Conservation (phyloP, 805 yeast genomes). For the Citeromyces nyonsensis region DNA sequence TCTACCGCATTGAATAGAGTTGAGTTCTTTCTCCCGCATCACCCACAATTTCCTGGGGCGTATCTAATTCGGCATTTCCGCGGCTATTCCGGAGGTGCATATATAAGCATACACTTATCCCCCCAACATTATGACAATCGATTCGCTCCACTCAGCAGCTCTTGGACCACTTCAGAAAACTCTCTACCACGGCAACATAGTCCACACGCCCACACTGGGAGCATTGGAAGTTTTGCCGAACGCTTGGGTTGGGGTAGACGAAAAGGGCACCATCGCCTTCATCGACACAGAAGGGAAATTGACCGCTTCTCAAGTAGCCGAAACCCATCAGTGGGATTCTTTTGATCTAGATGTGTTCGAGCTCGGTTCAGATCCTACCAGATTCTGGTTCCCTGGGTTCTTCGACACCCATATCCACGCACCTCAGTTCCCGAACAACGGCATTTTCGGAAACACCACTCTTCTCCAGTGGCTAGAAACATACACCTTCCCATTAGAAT, state of each 20-base stretch:
- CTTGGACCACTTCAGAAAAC: constrained; percentile 10
- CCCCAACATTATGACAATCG: too few relatives aligned
- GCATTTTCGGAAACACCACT: constrained; percentile 75
- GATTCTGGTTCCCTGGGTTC: constrained; percentile 72
- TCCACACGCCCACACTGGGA: constrained; percentile 54
- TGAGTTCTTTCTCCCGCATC: too few relatives aligned
- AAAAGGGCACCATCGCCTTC: constrained; percentile 34
- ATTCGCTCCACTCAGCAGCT: neutral
- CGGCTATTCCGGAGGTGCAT: too few relatives aligned
- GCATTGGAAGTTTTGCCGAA: constrained; percentile 35
- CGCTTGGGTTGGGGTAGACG: constrained; percentile 50
- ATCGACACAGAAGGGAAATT: constrained; percentile 11
- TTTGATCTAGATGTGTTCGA: constrained; percentile 17
- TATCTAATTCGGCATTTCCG: too few relatives aligned
- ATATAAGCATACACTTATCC: too few relatives aligned
- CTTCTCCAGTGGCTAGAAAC: constrained; percentile 78
- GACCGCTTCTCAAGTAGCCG: constrained; percentile 2
- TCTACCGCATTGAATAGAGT: too few relatives aligned
- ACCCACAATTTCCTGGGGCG: too few relatives aligned
- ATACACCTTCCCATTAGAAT: constrained; percentile 84
- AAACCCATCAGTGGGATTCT: neutral
- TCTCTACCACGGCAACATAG: constrained; percentile 53
- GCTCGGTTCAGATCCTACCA: constrained; percentile 17
- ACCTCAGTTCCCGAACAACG: constrained; percentile 69
- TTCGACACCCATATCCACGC: constrained; percentile 79